Conservation (phyloP, 345 rosid genomes). For the Chamaenerion angustifolium region DNA sequence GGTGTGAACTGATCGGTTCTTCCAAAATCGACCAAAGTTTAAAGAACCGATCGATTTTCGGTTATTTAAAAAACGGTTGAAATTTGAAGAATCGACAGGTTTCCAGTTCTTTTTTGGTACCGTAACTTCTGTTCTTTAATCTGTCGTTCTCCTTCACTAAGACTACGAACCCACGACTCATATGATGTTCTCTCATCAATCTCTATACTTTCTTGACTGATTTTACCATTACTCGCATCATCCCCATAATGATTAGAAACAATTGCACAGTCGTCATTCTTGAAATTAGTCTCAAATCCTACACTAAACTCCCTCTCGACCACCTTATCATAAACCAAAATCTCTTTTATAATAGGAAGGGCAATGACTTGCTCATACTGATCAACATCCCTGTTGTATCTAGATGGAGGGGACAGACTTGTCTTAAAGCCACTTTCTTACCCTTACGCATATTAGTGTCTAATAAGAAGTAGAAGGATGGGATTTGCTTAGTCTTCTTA, state of each 20-base stretch:
- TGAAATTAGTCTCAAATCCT: conserved; percentile 23
- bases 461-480: too few species aligned
- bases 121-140: too few species aligned
- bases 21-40: too few species aligned
- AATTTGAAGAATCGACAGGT: too few species aligned
- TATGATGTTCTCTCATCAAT: conserved; percentile 72
- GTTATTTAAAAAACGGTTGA: too few species aligned
- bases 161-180: conserved; percentile 88
- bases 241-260: conserved; percentile 22
- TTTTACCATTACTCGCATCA: conserved; percentile 17
- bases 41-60: too few species aligned
- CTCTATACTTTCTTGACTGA: conserved; percentile 38
- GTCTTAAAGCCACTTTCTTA: too few species aligned
- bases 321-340: conserved; percentile 15
- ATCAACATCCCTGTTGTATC: conserved; percentile 29
- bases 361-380: conserved; percentile 24
- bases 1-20: too few species aligned
- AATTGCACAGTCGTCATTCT: conserved; percentile 21
- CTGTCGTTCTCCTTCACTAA: conserved; percentile 88
- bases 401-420: conserved; percentile 26
- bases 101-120: too few species aligned
- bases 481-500: too few species aligned
- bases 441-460: too few species aligned
- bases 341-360: conserved; percentile 31
- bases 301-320: conserved; percentile 26